These are phyloP conservation scores for Thalassiosira pacifica DNA, from an alignment of 352 stramenopile species.

Conservation along the genomic window DNA sequence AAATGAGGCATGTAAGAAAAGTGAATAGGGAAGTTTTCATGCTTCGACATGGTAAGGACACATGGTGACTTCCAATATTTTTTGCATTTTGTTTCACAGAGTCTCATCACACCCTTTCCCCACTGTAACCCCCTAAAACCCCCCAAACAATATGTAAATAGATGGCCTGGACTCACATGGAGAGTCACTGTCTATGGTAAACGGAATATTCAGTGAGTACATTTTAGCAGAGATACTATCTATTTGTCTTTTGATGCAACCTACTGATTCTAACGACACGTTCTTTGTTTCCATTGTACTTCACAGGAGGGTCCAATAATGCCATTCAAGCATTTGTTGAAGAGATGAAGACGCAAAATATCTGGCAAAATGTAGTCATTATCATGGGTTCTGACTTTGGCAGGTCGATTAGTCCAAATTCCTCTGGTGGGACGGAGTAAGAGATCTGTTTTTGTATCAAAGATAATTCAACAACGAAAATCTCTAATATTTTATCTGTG, in stretches of 20 bases:
- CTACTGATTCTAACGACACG: too few species aligned
- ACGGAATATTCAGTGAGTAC: constrained; percentile 12
- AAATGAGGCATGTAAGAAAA: constrained; percentile 30
- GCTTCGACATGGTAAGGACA: constrained; percentile 48
- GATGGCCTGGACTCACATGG: constrained; percentile 80
- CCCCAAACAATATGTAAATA: not conserved
- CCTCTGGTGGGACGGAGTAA: constrained; percentile 76
- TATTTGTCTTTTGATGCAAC: not conserved
- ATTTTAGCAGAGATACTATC: constrained; percentile 40
- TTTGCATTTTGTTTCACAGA: not conserved
- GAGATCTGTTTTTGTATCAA: not conserved
- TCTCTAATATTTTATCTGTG: not conserved
- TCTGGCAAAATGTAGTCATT: constrained; percentile 69
- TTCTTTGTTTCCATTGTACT: constrained; percentile 8
- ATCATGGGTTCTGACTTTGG: constrained; percentile 78
- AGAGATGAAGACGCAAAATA: constrained; percentile 75
- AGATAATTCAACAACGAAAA: not conserved
- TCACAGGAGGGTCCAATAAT: constrained; percentile 52
- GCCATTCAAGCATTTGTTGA: constrained; percentile 69
- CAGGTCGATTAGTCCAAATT: constrained; percentile 77
- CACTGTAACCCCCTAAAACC: not conserved
- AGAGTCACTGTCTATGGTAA: not conserved
- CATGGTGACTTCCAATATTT: not conserved
- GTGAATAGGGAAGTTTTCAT: constrained; percentile 70
- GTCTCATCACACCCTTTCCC: not conserved